A percentile compares a stretch with the other conserved stretches of the same genome.
Evolutionary conservation across 129 eudicot species (phyloP).

Genomic region (Centaurea solstitialis): DNA sequence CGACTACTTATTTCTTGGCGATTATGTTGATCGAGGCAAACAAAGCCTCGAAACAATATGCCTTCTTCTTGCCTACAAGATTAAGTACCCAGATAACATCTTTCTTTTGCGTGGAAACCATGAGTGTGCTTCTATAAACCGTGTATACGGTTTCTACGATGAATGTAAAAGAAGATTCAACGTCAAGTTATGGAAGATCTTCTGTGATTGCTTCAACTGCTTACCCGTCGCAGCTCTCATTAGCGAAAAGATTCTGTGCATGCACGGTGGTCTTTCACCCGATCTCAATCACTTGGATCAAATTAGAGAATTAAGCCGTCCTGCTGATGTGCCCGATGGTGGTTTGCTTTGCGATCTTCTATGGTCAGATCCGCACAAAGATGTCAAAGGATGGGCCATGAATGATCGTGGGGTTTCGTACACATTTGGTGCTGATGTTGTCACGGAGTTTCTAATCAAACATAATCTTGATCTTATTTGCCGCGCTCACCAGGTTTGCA

Average conservation of each 20-base stretch:
- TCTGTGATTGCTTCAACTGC: slow-evolving; percentile 51
- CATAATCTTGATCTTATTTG: slow-evolving; percentile 55
- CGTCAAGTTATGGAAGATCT: slow-evolving; percentile 51
- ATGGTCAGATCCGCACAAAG: slow-evolving; percentile 67
- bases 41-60: slow-evolving; percentile 63
- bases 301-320: slow-evolving; percentile 46
- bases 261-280: slow-evolving; percentile 73
- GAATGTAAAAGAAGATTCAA: slow-evolving; percentile 53
- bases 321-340: slow-evolving; percentile 42
- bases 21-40: slow-evolving; percentile 64
- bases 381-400: slow-evolving; percentile 65
- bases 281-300: slow-evolving; percentile 52
- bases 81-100: slow-evolving; percentile 50
- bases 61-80: slow-evolving; percentile 50
- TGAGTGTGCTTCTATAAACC: slow-evolving; percentile 53
- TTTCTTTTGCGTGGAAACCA: slow-evolving; percentile 52
- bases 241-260: slow-evolving; percentile 56
- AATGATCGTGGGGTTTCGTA: slow-evolving; percentile 63
- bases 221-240: slow-evolving; percentile 60
- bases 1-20: slow-evolving; percentile 58
- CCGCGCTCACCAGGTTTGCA: slow-evolving; percentile 64
- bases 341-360: slow-evolving; percentile 61
- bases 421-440: slow-evolving; percentile 67
- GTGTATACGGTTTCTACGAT: slow-evolving; percentile 49
- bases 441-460: slow-evolving; percentile 50